phyloP scores from a whole-genome alignment of 495 filamentous ascomycete species.

The Daldinia vernicosa region DNA sequence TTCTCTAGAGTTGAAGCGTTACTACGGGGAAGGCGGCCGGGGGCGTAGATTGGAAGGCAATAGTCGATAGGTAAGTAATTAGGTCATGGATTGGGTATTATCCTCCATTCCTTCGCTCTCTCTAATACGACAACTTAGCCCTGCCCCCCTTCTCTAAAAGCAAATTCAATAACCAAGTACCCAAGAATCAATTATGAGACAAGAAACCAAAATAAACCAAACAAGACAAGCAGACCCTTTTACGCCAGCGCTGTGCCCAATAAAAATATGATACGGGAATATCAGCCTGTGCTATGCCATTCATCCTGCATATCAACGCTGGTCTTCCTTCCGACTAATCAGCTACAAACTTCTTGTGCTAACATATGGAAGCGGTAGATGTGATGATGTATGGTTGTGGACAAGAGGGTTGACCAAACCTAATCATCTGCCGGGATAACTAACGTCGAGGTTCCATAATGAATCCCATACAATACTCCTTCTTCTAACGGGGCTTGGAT shows the following conservation, averaged over 20 bases:
- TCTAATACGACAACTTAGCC: constrained; percentile 26
- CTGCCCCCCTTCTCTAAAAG: not conserved
- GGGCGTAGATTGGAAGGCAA: not conserved
- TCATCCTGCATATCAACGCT: constrained; percentile 10
- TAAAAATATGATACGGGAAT: constrained; percentile 10
- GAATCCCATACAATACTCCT: constrained; percentile 63
- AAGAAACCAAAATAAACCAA: constrained; percentile 1
- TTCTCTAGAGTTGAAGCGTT: not conserved
- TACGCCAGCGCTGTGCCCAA: constrained; percentile 38
- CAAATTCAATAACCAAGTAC: constrained; percentile 4
- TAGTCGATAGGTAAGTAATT: not conserved
- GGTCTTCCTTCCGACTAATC: constrained; percentile 3
- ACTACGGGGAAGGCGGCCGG: not conserved
- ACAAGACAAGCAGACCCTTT: not conserved
- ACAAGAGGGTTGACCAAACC: not conserved
- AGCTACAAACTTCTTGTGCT: not conserved
- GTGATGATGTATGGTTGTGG: not conserved
- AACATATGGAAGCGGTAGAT: not conserved
- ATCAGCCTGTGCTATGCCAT: constrained; percentile 23
- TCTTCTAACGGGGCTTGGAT: constrained; percentile 52
- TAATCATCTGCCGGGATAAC: constrained; percentile 49
- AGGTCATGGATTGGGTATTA: constrained; percentile 14
- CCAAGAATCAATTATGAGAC: constrained; percentile 18
- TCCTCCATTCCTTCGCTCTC: constrained; percentile 1
- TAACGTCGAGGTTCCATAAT: constrained; percentile 62